Percentiles rank a stretch among this genome's conserved stretches.
Conservation (phyloP, 108 stramenopile genomes). For the Conticribra guillardii region DNA sequence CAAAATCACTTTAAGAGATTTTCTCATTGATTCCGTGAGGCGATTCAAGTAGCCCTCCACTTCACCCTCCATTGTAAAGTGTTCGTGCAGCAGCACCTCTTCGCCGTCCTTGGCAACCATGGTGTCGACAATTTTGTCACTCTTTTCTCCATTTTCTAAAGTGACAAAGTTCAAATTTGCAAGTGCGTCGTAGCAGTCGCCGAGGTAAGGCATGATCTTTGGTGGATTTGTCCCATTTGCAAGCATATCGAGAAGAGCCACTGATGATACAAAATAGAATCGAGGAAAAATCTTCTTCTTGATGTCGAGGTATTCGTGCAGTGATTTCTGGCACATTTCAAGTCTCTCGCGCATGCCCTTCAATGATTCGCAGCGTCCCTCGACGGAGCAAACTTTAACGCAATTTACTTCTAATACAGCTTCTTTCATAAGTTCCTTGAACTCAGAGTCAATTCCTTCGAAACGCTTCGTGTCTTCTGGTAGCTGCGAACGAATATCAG, state of each 20-base stretch:
- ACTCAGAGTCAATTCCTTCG: constrained; percentile 88
- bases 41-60: constrained; percentile 89
- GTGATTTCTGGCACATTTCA: constrained; percentile 90
- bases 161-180: constrained; percentile 75
- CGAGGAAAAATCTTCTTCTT: constrained; percentile 95
- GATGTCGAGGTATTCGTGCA: constrained; percentile 92
- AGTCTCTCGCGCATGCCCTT: constrained; percentile 82
- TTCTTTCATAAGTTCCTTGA: constrained; percentile 91
- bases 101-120: constrained; percentile 93
- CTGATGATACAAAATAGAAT: constrained; percentile 92
- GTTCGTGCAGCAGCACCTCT: constrained; percentile 58
- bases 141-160: constrained; percentile 53
- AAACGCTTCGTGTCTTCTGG: constrained; percentile 94
- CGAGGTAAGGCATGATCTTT: constrained; percentile 90
- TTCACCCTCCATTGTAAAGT: constrained; percentile 86
- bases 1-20: constrained; percentile 78
- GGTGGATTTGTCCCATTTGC: constrained; percentile 92
- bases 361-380: constrained; percentile 73
- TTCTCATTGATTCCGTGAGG: constrained; percentile 81
- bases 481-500: constrained; percentile 88
- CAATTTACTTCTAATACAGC: constrained; percentile 77
- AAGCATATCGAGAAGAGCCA: constrained; percentile 89
- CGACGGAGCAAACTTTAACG: constrained; percentile 81
- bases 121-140: constrained; percentile 59
- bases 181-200: constrained; percentile 91